Conservation (phyloP, 169 alveolate species). For the Plasmodium ovale region DNA sequence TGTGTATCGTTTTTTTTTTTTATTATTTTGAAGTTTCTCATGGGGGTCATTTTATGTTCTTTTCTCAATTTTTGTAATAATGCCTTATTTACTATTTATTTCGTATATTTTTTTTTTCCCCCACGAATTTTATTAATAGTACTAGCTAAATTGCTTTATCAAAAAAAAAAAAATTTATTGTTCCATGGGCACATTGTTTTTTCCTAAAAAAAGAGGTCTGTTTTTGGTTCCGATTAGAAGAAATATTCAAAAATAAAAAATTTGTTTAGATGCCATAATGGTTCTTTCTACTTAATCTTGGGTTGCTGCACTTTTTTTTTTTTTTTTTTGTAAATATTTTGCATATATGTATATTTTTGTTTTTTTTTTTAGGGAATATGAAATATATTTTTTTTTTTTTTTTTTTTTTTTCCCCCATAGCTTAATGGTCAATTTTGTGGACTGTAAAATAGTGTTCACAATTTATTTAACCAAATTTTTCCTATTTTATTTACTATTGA, state of each 20-base stretch:
- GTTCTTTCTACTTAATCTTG: no score
- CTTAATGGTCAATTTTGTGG: not conserved
- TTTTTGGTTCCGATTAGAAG: not conserved
- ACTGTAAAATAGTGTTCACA: not conserved
- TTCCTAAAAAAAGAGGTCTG: not conserved
- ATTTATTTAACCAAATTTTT: not conserved
- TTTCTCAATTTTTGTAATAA: no score
- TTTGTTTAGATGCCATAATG: no score
- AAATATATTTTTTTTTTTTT: not conserved
- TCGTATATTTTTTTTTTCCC: no score
- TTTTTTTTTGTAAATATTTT: not conserved
- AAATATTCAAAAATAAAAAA: no score
- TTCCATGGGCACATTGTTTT: not conserved
- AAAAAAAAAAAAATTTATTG: no score
- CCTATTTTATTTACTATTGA: slow-evolving; percentile 9
- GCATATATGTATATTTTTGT: not conserved
- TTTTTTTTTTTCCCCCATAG: not conserved
- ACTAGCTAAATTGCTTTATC: not conserved
- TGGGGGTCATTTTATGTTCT: no score
- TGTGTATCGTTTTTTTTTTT: no score
- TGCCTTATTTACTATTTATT: no score
- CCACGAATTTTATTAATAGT: not conserved
- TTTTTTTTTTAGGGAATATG: not conserved
- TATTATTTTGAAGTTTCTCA: no score
- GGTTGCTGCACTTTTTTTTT: no score